Conservation (phyloP, 331 rosid genomes). For the Malus hybrid region DNA sequence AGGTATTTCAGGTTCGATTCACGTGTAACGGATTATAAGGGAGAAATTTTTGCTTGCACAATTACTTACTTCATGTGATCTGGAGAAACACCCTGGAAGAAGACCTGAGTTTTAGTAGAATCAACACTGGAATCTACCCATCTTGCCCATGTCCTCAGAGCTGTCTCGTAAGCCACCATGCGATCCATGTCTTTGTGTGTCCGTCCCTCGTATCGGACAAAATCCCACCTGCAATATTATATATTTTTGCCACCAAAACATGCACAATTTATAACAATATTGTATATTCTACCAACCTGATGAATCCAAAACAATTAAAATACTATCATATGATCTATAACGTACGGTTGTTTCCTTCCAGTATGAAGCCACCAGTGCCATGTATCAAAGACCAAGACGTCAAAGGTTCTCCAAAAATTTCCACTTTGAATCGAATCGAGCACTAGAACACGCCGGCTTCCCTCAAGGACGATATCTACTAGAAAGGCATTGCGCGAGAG, state of each 20-base stretch:
- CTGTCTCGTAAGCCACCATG: constrained; percentile 45
- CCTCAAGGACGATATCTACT: constrained; percentile 33
- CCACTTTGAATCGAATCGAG: constrained; percentile 37
- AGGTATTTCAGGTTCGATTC: no score
- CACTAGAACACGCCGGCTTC: constrained; percentile 24
- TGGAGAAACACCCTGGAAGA: constrained; percentile 69
- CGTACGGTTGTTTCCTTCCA: constrained; percentile 54
- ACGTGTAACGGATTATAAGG: neutral
- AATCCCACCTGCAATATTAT: constrained; percentile 44
- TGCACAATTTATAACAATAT: neutral
- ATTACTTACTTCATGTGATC: constrained; percentile 48
- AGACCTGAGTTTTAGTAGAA: constrained; percentile 29
- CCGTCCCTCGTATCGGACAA: constrained; percentile 23
- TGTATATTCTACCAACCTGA: neutral
- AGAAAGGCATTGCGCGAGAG: constrained; percentile 43
- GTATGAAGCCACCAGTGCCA: constrained; percentile 82
- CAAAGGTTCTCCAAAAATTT: constrained; percentile 28
- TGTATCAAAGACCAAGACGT: constrained; percentile 47
- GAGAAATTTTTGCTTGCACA: no score
- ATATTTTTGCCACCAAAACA: neutral
- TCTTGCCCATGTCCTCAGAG: constrained; percentile 46
- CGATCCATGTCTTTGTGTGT: constrained; percentile 43
- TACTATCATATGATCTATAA: no score
- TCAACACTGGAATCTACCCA: constrained; percentile 48
- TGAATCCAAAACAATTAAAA: neutral